A percentile compares a stretch with the other conserved stretches of the same genome.
Conservation (phyloP, 225 moss, liverwort and hornwort genomes). For the Physcomitrellopsis africana region DNA sequence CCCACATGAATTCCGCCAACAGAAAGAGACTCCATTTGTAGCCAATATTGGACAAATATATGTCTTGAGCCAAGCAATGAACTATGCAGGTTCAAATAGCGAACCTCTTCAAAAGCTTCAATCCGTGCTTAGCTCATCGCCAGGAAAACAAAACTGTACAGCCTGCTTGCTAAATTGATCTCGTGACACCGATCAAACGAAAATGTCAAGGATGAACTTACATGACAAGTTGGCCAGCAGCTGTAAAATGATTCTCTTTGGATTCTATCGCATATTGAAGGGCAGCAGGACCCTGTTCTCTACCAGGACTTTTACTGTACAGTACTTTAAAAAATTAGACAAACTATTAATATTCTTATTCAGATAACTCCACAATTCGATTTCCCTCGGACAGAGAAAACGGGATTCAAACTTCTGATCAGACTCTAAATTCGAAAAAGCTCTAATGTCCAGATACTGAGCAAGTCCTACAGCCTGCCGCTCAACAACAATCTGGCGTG, state of each 20-base stretch:
- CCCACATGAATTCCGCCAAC: constrained; percentile 24
- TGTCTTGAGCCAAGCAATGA: neutral
- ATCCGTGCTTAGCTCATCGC: neutral
- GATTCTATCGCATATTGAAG: constrained; percentile 1
- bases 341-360: neutral
- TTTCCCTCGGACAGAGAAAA: neutral
- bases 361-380: neutral
- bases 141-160: neutral
- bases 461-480: neutral
- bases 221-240: neutral
- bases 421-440: neutral
- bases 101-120: constrained; percentile 27
- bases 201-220: constrained; percentile 10
- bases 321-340: neutral
- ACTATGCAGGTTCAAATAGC: neutral
- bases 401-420: neutral
- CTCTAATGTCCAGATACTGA: neutral
- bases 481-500: neutral
- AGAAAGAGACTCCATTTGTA: constrained; percentile 38
- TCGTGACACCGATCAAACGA: constrained; percentile 13
- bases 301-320: neutral
- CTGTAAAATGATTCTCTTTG: neutral
- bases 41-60: constrained; percentile 12
- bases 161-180: neutral
- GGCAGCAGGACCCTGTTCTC: neutral